phyloP scores from a whole-genome alignment of 805 yeast genomes.

The Wickerhamiella brachini region DNA sequence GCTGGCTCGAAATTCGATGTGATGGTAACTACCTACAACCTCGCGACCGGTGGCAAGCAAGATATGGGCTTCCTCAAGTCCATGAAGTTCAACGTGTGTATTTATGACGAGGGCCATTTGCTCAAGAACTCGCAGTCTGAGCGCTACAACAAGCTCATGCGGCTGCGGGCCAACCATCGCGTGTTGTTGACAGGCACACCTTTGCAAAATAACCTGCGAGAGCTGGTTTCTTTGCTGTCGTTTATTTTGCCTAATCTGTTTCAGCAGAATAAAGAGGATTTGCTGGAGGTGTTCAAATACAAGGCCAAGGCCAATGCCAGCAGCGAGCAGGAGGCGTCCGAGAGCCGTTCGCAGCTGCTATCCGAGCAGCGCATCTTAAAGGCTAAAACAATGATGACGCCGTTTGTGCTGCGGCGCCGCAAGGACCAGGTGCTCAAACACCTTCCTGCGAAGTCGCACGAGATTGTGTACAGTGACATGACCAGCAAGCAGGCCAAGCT shows the following conservation, averaged over 20 bases:
- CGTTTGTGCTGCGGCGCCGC: conserved; percentile 83
- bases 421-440: conserved; percentile 86
- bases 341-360: conserved; percentile 32
- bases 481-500: conserved; percentile 38
- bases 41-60: conserved; percentile 75
- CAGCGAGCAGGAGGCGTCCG: conserved; percentile 11
- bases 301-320: conserved; percentile 55
- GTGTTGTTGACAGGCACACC: conserved; percentile 93
- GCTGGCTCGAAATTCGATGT: conserved; percentile 58
- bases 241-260: conserved; percentile 81
- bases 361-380: conserved; percentile 84
- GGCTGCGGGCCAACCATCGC: conserved; percentile 69
- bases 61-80: conserved; percentile 69
- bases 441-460: conserved; percentile 63
- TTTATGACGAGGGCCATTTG: conserved; percentile 97
- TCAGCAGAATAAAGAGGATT: conserved; percentile 65
- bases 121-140: conserved; percentile 80
- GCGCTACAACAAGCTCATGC: conserved; percentile 77
- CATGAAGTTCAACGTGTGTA: conserved; percentile 70
- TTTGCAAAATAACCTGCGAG: conserved; percentile 80
- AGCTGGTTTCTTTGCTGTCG: conserved; percentile 76
- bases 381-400: conserved; percentile 97
- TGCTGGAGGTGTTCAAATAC: conserved; percentile 74
- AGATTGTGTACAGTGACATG: conserved; percentile 53
- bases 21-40: conserved; percentile 81